Conservation (phyloP, 805 yeast genomes). For the Lachancea sp. region DNA sequence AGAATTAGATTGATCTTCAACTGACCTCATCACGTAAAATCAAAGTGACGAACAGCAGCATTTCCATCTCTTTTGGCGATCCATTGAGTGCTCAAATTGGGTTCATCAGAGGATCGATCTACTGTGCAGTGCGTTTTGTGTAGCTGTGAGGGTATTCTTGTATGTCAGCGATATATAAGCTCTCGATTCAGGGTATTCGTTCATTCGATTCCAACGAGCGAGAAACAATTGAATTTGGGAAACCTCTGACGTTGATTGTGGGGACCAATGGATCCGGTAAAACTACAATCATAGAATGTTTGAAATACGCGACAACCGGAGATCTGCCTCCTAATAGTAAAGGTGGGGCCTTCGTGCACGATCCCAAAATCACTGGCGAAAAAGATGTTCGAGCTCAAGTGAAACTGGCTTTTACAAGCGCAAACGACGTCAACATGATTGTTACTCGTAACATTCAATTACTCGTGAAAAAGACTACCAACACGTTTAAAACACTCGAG, state of each 20-base stretch:
- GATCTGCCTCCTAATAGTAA: constrained; percentile 92
- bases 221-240: constrained; percentile 83
- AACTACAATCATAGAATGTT: constrained; percentile 91
- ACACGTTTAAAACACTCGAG: constrained; percentile 85
- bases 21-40: neutral
- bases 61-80: neutral
- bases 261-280: constrained; percentile 97
- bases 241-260: constrained; percentile 86
- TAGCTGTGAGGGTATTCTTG: neutral
- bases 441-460: constrained; percentile 81
- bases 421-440: constrained; percentile 71
- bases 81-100: neutral
- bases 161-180: constrained; percentile 45
- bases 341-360: constrained; percentile 94
- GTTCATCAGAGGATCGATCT: neutral
- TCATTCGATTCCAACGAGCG: constrained; percentile 82
- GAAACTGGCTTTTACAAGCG: constrained; percentile 73
- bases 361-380: constrained; percentile 74
- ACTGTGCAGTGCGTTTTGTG: neutral
- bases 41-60: too few species aligned
- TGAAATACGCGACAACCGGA: constrained; percentile 92
- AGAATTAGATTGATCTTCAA: neutral
- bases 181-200: constrained; percentile 80
- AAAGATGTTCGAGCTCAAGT: constrained; percentile 83
- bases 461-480: constrained; percentile 49